Base-by-base conservation (phyloP, 768 basidiomycete genomes). In the Suillus americanus region DNA sequence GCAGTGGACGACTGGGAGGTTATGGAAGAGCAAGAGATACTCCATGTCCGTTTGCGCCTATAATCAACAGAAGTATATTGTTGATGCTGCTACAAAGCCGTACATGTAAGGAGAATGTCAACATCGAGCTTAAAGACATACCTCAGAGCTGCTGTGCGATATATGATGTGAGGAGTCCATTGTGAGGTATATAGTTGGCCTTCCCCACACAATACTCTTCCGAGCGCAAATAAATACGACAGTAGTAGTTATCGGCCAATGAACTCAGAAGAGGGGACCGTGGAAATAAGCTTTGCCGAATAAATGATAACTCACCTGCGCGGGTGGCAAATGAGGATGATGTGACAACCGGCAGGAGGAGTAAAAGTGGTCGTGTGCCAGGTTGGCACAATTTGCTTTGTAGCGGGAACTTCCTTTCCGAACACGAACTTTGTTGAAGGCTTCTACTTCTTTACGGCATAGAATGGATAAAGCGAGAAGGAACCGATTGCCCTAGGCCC, bases 1-100 rank as follows among this genome's bases (percentile, higher is more conserved):
- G 61, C 50, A 5, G 73, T 69, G 16, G 75, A 75, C 5, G 70
- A 67, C 18, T 69, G 75, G 28, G 73, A 75, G 4, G 64, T 35
- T 1, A 69, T 66, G 10, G 73, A 69, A 45, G 69, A 69, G 43
- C 62, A 67, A 1, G 74, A 74, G 5, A 64, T 63, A 30, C 74
- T 75, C 66, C 69, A 57, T 12, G 61, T 23, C 2, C 71, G 66
- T 16, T 59, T 25, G 23, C 25, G 57, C 12, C 28, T 41, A 59
- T 13, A 38, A 28, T 8, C 28, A 20, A 30, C 5, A 3, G 56
- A 25, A 10, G 18, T 8, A 25, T 25, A 23, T 56, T 25, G 25
- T 2, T 40, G 56, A 25, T 5, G 18, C 25, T 59, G 41, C 18
- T 40, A 18, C 14, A 18, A 38, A 57, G 16, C 54, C 33, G 2